Conservation (phyloP, 129 eudicot species). For the Lactuca saligna region DNA sequence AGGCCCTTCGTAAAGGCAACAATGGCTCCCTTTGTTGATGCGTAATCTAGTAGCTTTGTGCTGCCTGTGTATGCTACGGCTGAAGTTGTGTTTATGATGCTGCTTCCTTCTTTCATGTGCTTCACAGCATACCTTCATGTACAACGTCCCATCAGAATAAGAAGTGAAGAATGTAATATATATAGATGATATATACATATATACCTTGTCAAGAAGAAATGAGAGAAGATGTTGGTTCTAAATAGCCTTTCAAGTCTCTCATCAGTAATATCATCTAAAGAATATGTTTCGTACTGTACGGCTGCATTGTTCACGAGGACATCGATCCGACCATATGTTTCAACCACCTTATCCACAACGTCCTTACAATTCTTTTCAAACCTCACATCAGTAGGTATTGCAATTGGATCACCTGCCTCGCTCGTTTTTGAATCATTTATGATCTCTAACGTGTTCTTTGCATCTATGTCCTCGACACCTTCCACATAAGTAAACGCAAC, state of each 20-base stretch:
- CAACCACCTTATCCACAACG: slow-evolving; percentile 59
- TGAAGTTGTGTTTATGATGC: background rate
- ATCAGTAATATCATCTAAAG: slow-evolving; percentile 38
- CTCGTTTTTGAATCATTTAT: slow-evolving; percentile 36
- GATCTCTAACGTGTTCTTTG: slow-evolving; percentile 43
- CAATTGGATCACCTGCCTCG: slow-evolving; percentile 60
- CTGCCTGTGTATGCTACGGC: background rate
- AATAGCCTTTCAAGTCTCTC: slow-evolving; percentile 66
- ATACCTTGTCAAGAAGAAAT: slow-evolving; percentile 55
- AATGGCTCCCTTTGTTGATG: slow-evolving; percentile 24
- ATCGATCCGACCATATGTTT: slow-evolving; percentile 52
- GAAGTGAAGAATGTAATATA: background rate
- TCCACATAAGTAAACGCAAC: slow-evolving; percentile 70
- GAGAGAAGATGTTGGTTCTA: slow-evolving; percentile 63
- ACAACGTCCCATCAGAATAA: background rate
- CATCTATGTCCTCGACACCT: slow-evolving; percentile 64
- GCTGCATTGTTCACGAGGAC: slow-evolving; percentile 65
- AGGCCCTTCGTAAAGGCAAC: slow-evolving; percentile 25
- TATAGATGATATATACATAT: background rate
- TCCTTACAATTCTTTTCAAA: slow-evolving; percentile 60
- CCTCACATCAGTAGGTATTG: slow-evolving; percentile 49
- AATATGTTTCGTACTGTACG: slow-evolving; percentile 48
- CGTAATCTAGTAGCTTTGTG: background rate
- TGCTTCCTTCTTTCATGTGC: slow-evolving; percentile 15
- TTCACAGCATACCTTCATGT: slow-evolving; percentile 10